A percentile compares a stretch with the other conserved stretches of the same genome.
Evolutionary conservation across 31 red algal genomes (phyloP).

Genomic region (Odonthalia washingtoniensis): DNA sequence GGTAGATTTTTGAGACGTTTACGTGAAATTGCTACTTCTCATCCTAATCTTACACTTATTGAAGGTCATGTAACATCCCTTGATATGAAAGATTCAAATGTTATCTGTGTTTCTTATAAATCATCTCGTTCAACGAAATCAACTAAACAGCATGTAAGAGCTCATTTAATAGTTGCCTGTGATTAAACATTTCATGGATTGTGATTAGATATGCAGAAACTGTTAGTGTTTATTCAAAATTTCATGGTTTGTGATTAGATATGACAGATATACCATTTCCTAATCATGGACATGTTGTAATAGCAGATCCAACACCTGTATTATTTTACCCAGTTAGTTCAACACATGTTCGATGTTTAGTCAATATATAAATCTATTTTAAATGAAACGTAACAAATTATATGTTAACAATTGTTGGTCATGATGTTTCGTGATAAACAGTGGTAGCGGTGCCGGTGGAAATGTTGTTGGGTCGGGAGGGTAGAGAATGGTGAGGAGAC

Average conservation of each 20-base stretch:
- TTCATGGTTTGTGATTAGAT: conserved; percentile 85
- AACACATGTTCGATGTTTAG: conserved; percentile 89
- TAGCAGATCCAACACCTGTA: conserved; percentile 87
- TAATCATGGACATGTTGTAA: conserved; percentile 92
- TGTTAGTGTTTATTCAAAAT: conserved; percentile 83
- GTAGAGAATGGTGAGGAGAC: no score
- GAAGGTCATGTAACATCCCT: no score
- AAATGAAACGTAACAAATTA: conserved; percentile 54
- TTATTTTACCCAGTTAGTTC: conserved; percentile 97
- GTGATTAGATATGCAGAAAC: conserved; percentile 49
- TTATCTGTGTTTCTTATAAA: conserved; percentile 78
- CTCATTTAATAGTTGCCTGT: conserved; percentile 93
- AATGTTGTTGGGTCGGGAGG: no score
- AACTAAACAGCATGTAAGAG: conserved; percentile 55
- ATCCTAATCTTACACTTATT: conserved; percentile 72
- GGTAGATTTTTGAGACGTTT: conserved; percentile 90
- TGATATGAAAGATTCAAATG: conserved; percentile 51
- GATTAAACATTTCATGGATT: conserved; percentile 76
- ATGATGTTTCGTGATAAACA: no score
- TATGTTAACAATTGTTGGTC: conserved; percentile 74
- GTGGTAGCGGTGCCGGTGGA: no score
- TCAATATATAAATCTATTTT: conserved; percentile 79
- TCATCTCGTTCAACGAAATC: conserved; percentile 4
- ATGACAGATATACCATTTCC: conserved; percentile 82
- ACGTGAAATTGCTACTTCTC: conserved; percentile 64